Conservation (phyloP, 208 protist genomes). For the Leishmania major region DNA sequence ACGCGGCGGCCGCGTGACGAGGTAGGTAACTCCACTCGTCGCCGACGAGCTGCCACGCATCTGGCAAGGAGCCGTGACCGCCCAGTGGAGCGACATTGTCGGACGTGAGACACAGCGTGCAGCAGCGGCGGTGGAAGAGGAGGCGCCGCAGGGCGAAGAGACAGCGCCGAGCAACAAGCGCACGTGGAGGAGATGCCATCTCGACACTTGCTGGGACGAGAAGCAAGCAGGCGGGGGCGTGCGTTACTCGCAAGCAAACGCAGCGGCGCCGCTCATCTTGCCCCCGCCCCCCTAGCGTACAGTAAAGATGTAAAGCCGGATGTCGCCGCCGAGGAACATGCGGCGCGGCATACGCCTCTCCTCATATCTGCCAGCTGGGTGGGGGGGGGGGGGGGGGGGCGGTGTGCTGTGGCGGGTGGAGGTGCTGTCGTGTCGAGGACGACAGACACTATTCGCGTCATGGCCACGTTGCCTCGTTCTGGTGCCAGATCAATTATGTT, state of each 20-base stretch:
- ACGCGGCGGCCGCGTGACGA: no score
- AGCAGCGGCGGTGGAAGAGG: background rate
- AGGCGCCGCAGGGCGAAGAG: background rate
- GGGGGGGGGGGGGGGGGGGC: background rate
- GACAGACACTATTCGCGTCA: background rate
- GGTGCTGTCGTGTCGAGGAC: background rate
- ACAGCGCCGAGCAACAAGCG: background rate
- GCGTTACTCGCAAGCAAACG: background rate
- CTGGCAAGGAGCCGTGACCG: background rate
- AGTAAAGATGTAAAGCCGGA: background rate
- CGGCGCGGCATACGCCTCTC: background rate
- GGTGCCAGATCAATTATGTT: background rate
- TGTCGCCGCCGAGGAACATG: background rate
- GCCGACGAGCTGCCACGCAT: background rate
- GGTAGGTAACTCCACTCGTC: no score
- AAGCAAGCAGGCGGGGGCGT: background rate
- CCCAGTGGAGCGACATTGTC: background rate
- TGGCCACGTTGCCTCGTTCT: background rate
- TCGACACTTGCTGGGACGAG: background rate
- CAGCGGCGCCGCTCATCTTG: background rate
- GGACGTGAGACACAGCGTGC: background rate
- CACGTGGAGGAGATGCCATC: background rate
- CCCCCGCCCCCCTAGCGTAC: background rate
- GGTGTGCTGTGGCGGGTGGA: background rate
- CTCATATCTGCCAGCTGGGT: background rate